Percentiles rank a stretch among this genome's conserved stretches.
Conservation (phyloP, 148 eudicot genomes). For the Dianthus caryophyllus region DNA sequence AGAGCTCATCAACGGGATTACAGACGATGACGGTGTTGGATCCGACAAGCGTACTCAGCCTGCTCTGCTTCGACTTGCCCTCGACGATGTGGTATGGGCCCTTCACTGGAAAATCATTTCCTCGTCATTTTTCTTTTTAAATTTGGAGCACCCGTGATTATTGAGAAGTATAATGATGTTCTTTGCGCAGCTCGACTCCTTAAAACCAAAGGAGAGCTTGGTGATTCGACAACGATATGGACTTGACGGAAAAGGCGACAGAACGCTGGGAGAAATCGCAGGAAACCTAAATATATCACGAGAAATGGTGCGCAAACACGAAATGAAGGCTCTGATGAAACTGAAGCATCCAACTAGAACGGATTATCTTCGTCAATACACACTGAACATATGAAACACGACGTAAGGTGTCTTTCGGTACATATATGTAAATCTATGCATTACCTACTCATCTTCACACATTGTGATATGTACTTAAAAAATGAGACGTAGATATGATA, state of each 20-base stretch:
- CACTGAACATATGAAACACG: constrained; percentile 30
- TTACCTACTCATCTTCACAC: constrained; percentile 4
- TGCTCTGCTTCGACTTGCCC: constrained; percentile 90
- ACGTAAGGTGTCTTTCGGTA: not conserved
- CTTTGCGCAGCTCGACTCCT: constrained; percentile 75
- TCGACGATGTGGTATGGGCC: constrained; percentile 85
- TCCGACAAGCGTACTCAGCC: constrained; percentile 70
- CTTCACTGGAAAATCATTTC: too few relatives aligned
- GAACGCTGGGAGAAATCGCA: constrained; percentile 88
- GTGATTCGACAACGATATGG: constrained; percentile 97
- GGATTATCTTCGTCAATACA: constrained; percentile 69
- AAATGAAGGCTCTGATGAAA: constrained; percentile 91
- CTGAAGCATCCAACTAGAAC: constrained; percentile 90
- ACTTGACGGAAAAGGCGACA: constrained; percentile 87
- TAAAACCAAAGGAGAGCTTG: constrained; percentile 94
- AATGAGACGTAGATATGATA: constrained; percentile 19
- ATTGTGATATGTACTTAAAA: constrained; percentile 11
- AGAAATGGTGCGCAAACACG: constrained; percentile 97
- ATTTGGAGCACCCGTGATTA: too few relatives aligned
- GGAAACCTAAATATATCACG: constrained; percentile 87
- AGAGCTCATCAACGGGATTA: constrained; percentile 60
- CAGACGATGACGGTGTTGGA: constrained; percentile 61
- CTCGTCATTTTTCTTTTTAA: too few relatives aligned
- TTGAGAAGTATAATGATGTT: not conserved
- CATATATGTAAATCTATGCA: constrained; percentile 19